Evolutionary conservation across 129 eudicot species (phyloP).

Genomic region (Arctium lappa): DNA sequence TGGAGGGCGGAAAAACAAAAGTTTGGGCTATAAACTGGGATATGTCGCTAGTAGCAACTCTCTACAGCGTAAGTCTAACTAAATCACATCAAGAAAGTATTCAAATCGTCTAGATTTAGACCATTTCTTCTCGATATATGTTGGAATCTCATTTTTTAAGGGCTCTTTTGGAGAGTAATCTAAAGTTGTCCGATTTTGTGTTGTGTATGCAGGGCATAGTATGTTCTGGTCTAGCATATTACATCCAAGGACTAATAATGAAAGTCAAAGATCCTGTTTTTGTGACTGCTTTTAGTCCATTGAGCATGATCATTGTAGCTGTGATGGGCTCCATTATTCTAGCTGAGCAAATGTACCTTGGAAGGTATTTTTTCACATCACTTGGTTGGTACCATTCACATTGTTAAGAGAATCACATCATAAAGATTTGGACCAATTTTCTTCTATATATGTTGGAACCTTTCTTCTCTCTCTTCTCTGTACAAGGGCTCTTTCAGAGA

Average conservation of each 20-base stretch:
- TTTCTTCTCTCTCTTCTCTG: background rate
- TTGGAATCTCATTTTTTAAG: background rate
- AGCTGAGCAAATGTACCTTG: constrained; percentile 56
- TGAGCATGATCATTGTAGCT: constrained; percentile 70
- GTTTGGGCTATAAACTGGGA: constrained; percentile 63
- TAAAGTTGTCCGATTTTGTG: background rate
- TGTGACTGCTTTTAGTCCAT: constrained; percentile 72
- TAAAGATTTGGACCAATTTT: background rate
- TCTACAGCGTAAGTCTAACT: constrained; percentile 42
- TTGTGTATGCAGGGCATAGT: constrained; percentile 54
- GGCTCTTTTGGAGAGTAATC: background rate
- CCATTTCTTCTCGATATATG: background rate
- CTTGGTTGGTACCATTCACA: background rate
- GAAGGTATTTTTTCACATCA: constrained; percentile 42
- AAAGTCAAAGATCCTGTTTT: constrained; percentile 68
- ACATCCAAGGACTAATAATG: constrained; percentile 68
- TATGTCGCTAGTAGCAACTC: constrained; percentile 39
- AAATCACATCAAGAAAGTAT: background rate
- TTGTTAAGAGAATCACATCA: too few relatives aligned
- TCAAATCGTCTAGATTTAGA: background rate
- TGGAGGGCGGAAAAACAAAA: constrained; percentile 49
- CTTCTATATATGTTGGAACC: background rate
- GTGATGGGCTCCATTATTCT: constrained; percentile 56
- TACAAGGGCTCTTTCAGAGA: background rate
- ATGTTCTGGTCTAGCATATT: constrained; percentile 73